These are phyloP conservation scores for Parsonsia alboflavescens DNA, from an alignment of 257 asterid genomes.

Conservation along the genomic window DNA sequence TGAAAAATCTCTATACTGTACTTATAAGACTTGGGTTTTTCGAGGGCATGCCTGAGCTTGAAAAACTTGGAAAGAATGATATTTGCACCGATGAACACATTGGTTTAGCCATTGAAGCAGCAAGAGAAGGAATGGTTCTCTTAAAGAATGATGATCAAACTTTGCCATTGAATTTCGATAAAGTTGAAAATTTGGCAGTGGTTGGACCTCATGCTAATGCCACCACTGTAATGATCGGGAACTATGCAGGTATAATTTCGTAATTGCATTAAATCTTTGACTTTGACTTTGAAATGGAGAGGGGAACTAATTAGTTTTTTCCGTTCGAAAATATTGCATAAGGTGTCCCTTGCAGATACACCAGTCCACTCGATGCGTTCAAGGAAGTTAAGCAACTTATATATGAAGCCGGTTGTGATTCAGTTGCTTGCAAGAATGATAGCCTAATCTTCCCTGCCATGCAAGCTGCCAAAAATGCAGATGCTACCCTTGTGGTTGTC, in stretches of 20 bases:
- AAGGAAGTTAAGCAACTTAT: slow-evolving; percentile 9
- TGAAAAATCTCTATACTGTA: slow-evolving; percentile 27
- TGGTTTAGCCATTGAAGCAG: slow-evolving; percentile 42
- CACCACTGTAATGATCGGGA: slow-evolving; percentile 28
- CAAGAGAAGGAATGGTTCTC: slow-evolving; percentile 47
- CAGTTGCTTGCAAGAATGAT: slow-evolving; percentile 24
- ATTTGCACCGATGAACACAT: slow-evolving; percentile 32
- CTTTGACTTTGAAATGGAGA: too few species aligned
- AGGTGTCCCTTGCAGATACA: slow-evolving; percentile 38
- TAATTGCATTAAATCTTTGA: too few species aligned
- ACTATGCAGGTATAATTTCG: slow-evolving; percentile 34
- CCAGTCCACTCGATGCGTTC: slow-evolving; percentile 33
- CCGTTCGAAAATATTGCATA: too few species aligned
- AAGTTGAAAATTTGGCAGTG: slow-evolving; percentile 29
- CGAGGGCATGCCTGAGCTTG: slow-evolving; percentile 35
- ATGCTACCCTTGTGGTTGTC: slow-evolving; percentile 27
- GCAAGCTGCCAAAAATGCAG: slow-evolving; percentile 32
- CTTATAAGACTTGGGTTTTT: slow-evolving; percentile 49
- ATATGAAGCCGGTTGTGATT: slow-evolving; percentile 32
- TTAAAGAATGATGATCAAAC: slow-evolving; percentile 31
- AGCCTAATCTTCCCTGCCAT: slow-evolving; percentile 25
- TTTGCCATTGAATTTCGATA: slow-evolving; percentile 26
- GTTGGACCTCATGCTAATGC: slow-evolving; percentile 50
- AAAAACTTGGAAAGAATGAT: slow-evolving; percentile 27
- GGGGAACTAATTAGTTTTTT: too few species aligned